Evolutionary conservation across 2,329 filamentous ascomycete species (phyloP).

Genomic region (Drechslera avenae): DNA sequence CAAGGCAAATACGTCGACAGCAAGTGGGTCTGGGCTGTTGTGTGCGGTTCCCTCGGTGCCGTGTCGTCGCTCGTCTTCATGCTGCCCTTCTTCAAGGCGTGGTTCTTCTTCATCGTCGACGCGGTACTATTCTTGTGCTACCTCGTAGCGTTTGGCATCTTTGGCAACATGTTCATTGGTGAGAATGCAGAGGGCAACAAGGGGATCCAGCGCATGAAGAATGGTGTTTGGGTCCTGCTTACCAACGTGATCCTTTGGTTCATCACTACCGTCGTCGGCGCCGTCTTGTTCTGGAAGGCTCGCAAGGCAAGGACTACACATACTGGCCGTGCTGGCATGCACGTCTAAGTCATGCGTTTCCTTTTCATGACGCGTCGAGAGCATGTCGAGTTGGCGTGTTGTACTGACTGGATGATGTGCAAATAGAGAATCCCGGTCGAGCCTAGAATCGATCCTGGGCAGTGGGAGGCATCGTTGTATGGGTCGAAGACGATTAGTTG

Average conservation of each 20-base stretch:
- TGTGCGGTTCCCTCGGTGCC: constrained; percentile 32
- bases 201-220: constrained; percentile 77
- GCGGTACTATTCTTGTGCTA: constrained; percentile 74
- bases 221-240: constrained; percentile 83
- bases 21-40: constrained; percentile 63
- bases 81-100: constrained; percentile 60
- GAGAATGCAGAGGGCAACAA: constrained; percentile 67
- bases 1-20: constrained; percentile 52
- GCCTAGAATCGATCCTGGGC: constrained; percentile 8
- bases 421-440: constrained; percentile 7
- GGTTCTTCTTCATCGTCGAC: constrained; percentile 70
- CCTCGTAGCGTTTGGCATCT: constrained; percentile 81
- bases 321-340: constrained; percentile 25
- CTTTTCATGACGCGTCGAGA: background rate
- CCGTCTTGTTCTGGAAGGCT: constrained; percentile 61
- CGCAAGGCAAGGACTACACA: constrained; percentile 37
- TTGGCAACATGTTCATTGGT: constrained; percentile 79
- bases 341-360: constrained; percentile 24
- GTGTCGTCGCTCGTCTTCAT: constrained; percentile 61
- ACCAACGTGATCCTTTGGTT: constrained; percentile 78
- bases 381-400: background rate
- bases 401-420: constrained; percentile 8
- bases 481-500: constrained; percentile 1
- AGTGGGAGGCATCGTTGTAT: background rate
- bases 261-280: constrained; percentile 61